Conservation (phyloP, 805 yeast genomes). For the Ogataea trehalophila region DNA sequence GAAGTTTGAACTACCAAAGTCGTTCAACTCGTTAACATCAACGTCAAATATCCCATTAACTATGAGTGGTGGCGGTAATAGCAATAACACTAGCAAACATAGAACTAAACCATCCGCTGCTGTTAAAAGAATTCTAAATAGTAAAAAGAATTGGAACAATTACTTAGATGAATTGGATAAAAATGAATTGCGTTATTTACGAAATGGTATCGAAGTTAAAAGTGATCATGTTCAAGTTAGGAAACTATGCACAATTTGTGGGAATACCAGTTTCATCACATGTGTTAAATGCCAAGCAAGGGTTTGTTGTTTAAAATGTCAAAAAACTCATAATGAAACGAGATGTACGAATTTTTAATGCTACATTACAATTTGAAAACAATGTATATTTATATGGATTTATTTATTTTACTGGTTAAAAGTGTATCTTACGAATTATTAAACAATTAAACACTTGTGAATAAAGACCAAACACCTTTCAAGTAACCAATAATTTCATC, state of each 20-base stretch:
- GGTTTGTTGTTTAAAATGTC: constrained; percentile 38
- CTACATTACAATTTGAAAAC: neutral
- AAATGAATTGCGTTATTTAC: constrained; percentile 28
- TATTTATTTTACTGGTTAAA: neutral
- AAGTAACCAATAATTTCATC: constrained; percentile 75
- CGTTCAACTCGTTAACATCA: constrained; percentile 1
- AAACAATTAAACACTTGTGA: constrained; percentile 45
- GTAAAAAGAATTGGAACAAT: constrained; percentile 37
- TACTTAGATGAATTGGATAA: constrained; percentile 40
- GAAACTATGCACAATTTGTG: constrained; percentile 43
- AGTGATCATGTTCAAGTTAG: constrained; percentile 31
- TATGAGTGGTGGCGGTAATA: too few species aligned
- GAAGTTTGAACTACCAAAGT: constrained; percentile 36
- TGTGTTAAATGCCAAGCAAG: constrained; percentile 39
- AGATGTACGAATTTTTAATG: constrained; percentile 33
- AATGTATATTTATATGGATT: neutral
- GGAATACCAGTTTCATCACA: constrained; percentile 36
- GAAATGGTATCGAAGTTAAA: constrained; percentile 26
- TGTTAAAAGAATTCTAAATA: constrained; percentile 34
- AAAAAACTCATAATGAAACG: constrained; percentile 38
- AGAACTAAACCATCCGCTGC: constrained; percentile 27
- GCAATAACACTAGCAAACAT: constrained; percentile 4
- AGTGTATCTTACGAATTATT: neutral
- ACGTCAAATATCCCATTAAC: neutral
- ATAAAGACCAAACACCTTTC: constrained; percentile 71